Conservation (phyloP, 495 filamentous ascomycete genomes). For the Friedmanniomyces simplex region DNA sequence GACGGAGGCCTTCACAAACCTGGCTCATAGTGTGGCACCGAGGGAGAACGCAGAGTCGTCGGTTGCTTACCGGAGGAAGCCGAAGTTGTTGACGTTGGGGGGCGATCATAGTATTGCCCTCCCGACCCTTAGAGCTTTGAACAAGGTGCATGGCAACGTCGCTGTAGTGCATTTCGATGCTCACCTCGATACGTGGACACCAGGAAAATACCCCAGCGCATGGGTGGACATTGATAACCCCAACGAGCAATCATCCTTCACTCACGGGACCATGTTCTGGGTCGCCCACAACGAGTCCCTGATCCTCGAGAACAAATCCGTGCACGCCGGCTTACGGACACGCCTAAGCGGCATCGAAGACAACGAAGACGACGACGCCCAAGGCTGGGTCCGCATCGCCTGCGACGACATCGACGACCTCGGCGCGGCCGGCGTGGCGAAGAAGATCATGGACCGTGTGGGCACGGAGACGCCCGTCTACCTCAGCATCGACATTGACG, state of each 20-base stretch:
- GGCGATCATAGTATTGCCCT: conserved; percentile 75
- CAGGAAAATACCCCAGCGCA: conserved; percentile 61
- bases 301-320: conserved; percentile 54
- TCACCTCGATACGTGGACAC: conserved; percentile 68
- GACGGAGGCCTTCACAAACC: conserved; percentile 61
- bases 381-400: conserved; percentile 36
- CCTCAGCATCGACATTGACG: conserved; percentile 42
- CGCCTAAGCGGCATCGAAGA: conserved; percentile 55
- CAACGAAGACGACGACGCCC: conserved; percentile 50
- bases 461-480: conserved; percentile 35
- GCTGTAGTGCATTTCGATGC: conserved; percentile 80
- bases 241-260: conserved; percentile 60
- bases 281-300: conserved; percentile 65
- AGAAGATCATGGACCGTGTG: conserved; percentile 36
- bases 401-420: conserved; percentile 43
- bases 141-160: conserved; percentile 57
- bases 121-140: conserved; percentile 61
- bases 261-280: conserved; percentile 81
- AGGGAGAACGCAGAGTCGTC: conserved; percentile 26
- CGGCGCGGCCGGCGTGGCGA: conserved; percentile 34
- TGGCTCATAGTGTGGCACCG: conserved; percentile 42
- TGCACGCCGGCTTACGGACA: conserved; percentile 70
- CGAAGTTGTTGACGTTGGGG: conserved; percentile 67
- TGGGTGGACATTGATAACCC: conserved; percentile 44
- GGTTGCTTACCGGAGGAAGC: conserved; percentile 38